Evolutionary conservation across 2,329 filamentous ascomycete species (phyloP), one percentile per base, ranked within the genome.

Genomic region (Aspergillus sp.): DNA sequence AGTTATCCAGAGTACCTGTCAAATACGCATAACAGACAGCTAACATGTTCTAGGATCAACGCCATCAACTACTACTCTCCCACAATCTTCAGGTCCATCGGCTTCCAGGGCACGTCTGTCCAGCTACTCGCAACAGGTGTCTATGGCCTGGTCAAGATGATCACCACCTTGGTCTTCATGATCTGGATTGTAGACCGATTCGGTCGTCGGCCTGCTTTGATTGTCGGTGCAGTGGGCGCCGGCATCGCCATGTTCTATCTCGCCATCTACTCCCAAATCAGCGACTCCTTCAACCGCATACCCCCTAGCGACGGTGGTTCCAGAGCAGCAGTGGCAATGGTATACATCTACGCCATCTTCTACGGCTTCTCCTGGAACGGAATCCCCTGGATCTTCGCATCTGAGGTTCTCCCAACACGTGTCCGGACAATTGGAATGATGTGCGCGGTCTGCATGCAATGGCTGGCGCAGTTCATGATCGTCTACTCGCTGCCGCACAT

Each of bases 61-160:
- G 88, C 89, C n/a, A 87, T 90, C 76, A 91, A 91, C 78, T 91
- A 91, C 76, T 90, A 88, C 72, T 81, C 78, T 1, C 87, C 88
- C 0, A 87, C 83, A 0, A 83, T 90, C 19, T 90, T 91, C 79
- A 80, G 0, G 17, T 40, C 37, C 2, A 40, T 40, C 15, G 37
- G 37, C 15, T 40, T 40, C 37, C 17, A 15, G 37, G 37, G 37
- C 37, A 40, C 37, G 9, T 15, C 13, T 17, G 37, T 40, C 15
- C 15, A 17, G 37, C 37, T 40, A 15, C 17, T 40, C 2, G 37
- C 37, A 17, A 40, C 37, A 1, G 37, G 37, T 11, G 37, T 40
- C 15, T 40, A n/a, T 1, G 37, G 37, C 9, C 13, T 40, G 13
- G 37, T 40, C 5, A 40, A 40, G 37, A n/a, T 15, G 13, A 40